Percentiles rank a stretch among this genome's conserved stretches.
These are phyloP conservation scores for Zizania palustris DNA, from an alignment of 202 grass and related monocot species.

Conservation along the genomic window DNA sequence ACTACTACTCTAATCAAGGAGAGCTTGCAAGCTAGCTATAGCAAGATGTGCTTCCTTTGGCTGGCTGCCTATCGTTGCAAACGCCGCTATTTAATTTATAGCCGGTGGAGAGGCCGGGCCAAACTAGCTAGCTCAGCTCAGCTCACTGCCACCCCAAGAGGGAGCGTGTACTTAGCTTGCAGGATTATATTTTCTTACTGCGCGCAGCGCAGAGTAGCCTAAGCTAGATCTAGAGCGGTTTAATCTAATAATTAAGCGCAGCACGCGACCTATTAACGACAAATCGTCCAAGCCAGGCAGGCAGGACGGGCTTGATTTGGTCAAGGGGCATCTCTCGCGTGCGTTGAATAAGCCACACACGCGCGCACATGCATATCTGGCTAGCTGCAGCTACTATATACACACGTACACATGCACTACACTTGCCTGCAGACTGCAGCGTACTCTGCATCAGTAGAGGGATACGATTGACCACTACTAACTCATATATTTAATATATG, in stretches of 20 bases:
- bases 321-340: constrained; percentile 46
- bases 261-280: neutral
- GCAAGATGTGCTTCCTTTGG: constrained; percentile 6
- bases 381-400: too few relatives aligned
- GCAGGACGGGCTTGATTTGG: constrained; percentile 25
- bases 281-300: neutral
- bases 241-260: constrained; percentile 24
- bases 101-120: neutral
- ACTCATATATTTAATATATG: too few relatives aligned
- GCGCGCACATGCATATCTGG: constrained; percentile 22
- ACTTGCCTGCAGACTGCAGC: too few relatives aligned
- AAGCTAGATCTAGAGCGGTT: constrained; percentile 51
- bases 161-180: constrained; percentile 1
- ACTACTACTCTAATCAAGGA: neutral
- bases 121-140: neutral
- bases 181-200: constrained; percentile 21
- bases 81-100: constrained; percentile 65
- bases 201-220: constrained; percentile 47
- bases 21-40: neutral
- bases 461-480: too few relatives aligned
- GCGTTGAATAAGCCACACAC: constrained; percentile 34
- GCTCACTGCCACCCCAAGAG: neutral
- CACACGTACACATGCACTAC: too few relatives aligned
- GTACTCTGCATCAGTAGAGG: too few relatives aligned
- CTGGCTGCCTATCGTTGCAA: constrained; percentile 44